Evolutionary conservation across 1,139 yeast species (phyloP).

Genomic region (Debaryomyces singareniensis): DNA sequence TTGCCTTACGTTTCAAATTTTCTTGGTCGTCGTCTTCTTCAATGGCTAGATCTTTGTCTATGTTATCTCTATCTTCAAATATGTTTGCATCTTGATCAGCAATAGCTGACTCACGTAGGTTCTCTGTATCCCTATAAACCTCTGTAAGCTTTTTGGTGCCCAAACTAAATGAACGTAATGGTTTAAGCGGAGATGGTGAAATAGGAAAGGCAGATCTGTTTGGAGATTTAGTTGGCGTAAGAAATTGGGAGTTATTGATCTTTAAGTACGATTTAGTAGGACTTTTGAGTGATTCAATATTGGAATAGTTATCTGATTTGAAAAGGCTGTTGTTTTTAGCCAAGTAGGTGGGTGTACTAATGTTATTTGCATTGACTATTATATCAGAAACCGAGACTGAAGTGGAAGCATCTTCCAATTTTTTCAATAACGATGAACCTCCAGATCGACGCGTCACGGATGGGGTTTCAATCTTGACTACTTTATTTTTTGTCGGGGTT

Average conservation of each 20-base stretch:
- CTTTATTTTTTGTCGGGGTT: conserved; percentile 27
- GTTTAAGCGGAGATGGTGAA: conserved; percentile 42
- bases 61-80: conserved; percentile 10
- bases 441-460: background rate
- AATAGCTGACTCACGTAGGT: too few species aligned
- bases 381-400: background rate
- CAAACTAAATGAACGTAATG: conserved; percentile 27
- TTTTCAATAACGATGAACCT: background rate
- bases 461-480: conserved; percentile 7
- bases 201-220: conserved; percentile 22
- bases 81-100: conserved; percentile 17
- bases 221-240: conserved; percentile 8
- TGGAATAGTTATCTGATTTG: background rate
- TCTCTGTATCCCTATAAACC: conserved; percentile 29
- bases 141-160: conserved; percentile 22
- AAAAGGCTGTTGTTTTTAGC: background rate
- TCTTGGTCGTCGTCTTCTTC: conserved; percentile 7
- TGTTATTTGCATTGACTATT: too few species aligned
- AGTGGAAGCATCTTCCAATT: background rate
- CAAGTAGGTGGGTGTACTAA: background rate
- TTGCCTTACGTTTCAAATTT: conserved; percentile 18
- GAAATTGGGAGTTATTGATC: conserved; percentile 4
- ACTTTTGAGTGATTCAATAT: background rate
- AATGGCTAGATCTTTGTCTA: conserved; percentile 9
- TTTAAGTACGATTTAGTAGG: background rate